Evolutionary conservation across 768 basidiomycete species (phyloP).

Genomic region (Peribolospora kevripleyi): DNA sequence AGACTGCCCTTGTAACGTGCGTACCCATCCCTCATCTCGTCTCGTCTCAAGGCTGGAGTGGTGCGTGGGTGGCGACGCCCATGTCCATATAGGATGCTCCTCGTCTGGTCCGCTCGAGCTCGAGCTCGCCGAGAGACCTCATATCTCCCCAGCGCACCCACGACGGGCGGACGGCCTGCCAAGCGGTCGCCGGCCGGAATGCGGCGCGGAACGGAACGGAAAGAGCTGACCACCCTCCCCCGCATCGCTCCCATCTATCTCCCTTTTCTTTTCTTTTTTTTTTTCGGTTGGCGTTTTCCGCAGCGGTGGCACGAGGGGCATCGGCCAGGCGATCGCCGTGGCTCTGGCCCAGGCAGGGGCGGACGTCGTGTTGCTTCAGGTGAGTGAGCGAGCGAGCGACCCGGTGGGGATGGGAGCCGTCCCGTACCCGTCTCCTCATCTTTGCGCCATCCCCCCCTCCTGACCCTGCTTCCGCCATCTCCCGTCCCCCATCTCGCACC

Average conservation of each 20-base stretch:
- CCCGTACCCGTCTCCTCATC: no score
- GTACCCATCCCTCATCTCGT: neutral
- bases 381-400: neutral
- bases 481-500: constrained; percentile 13
- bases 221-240: no score
- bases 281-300: neutral
- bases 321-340: constrained; percentile 20
- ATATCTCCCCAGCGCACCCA: no score
- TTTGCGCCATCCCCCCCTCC: no score
- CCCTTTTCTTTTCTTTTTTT: neutral
- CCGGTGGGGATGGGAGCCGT: no score
- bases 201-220: no score
- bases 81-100: no score
- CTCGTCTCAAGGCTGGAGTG: neutral
- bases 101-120: no score
- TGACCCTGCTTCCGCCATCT: neutral
- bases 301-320: constrained; percentile 21
- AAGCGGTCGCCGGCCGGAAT: no score
- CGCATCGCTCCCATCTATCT: neutral
- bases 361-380: constrained; percentile 20
- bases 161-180: no score
- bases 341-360: constrained; percentile 24
- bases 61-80: no score
- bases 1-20: constrained; percentile 19
- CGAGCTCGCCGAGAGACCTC: no score